A percentile compares a stretch with the other conserved stretches of the same genome.
Evolutionary conservation across 768 basidiomycete species (phyloP).

Genomic region (Rhodosporidiobolus sp.): DNA sequence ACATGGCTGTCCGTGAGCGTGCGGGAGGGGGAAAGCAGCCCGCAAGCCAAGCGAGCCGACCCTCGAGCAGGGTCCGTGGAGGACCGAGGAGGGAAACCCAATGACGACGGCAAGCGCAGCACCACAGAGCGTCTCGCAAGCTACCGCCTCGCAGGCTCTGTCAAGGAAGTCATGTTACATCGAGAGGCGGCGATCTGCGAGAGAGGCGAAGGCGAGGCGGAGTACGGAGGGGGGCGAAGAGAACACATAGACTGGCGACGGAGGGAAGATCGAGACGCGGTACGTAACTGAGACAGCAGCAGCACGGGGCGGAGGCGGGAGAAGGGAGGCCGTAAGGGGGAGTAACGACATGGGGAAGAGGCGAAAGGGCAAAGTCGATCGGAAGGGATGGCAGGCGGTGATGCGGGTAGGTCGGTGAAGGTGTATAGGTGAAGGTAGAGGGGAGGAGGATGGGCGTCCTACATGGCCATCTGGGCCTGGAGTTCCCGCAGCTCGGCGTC

Average conservation of each 20-base stretch:
- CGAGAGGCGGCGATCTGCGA: no score
- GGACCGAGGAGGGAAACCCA: no score
- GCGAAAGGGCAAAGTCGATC: background rate
- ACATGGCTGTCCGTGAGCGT: background rate
- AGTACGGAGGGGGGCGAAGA: background rate
- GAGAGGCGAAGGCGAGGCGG: no score
- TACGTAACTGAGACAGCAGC: background rate
- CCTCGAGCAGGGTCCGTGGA: no score
- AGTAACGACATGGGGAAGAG: slow-evolving; percentile 1
- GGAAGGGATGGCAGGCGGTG: background rate
- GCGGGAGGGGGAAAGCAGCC: background rate
- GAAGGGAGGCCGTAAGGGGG: background rate
- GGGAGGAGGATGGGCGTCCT: background rate
- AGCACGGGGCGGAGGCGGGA: background rate
- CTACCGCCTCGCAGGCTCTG: no score
- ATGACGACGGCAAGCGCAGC: no score
- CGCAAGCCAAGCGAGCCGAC: no score
- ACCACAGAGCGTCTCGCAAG: no score
- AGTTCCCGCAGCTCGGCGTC: slow-evolving; percentile 81
- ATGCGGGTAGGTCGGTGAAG: background rate
- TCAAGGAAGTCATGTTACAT: no score
- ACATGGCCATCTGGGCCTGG: slow-evolving; percentile 85
- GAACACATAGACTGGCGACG: background rate
- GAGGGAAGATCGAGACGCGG: no score
- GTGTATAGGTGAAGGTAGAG: background rate